Base-by-base conservation (phyloP, 495 filamentous ascomycete genomes). In the Penicillium roqueforti region DNA sequence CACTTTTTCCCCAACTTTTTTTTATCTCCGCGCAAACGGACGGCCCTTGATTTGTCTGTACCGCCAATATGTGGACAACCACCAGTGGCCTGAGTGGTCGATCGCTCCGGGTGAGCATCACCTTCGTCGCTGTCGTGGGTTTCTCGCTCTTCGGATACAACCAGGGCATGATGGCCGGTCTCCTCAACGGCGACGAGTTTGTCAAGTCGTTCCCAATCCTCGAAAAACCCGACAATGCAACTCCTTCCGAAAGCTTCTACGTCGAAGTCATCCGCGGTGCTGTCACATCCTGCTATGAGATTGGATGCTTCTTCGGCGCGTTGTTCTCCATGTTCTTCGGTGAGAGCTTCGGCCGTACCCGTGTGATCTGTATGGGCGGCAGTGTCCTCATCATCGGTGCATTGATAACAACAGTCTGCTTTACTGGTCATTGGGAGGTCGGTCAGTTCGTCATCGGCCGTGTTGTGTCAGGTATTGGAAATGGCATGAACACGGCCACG, bases 261-360 rank as follows among this genome's bases (percentile, higher is more conserved):
- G 46, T 65, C 54, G 41, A 61, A 38, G 61, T 64, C 20, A 50
- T 61, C 39, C 61, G 58, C n/a, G 61, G 61, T 61, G 71, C 22
- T 50, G 60, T 82, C 26, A 80, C 75, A 1, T 74, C 78, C 6
- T 72, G 80, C 39, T 82, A 82, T 60, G 75, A 79, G 26, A 68
- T 82, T 51, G 80, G 79, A 20, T 81, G 76, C 55, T 80, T 83
- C 61, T 61, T 81, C 31, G 80, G 80, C 22, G 77, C 80, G 11
- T 56, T 82, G 6, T 65, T 65, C n/a, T 71, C 76, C 10, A 68
- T 78, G 43, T 69, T 65, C 23, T 70, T 74, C 39, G 80, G 81
- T 25, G 76, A 80, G 41, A 50, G 55, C 4, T 62, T 82, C 6
- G 80, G 79, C 2, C 67, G 80, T 16, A 78, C 76, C 63, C 77